Conservation (phyloP, 306 rosid genomes). For the Cucurbita maxima region DNA sequence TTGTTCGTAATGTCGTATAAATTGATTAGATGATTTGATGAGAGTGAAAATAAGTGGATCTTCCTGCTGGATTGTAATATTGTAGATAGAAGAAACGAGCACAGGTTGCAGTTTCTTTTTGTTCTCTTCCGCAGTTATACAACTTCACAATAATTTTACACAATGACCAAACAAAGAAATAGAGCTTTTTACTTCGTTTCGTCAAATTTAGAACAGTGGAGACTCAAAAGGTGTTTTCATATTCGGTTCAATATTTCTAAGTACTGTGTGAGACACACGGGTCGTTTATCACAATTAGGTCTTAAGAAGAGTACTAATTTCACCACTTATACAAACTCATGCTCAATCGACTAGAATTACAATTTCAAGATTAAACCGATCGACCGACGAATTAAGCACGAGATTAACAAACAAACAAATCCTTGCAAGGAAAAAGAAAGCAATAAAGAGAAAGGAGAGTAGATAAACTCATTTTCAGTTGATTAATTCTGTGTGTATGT, state of each 20-base stretch:
- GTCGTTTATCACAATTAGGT: background rate
- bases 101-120: too few species aligned
- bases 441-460: background rate
- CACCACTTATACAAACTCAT: background rate
- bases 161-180: too few species aligned
- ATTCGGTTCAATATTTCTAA: background rate
- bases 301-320: background rate
- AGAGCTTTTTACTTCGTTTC: too few species aligned
- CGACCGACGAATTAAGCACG: background rate
- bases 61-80: background rate
- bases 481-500: background rate
- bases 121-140: too few species aligned
- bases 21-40: background rate
- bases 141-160: too few species aligned
- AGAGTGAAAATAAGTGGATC: background rate
- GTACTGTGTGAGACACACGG: too few species aligned
- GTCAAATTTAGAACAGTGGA: too few species aligned
- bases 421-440: background rate
- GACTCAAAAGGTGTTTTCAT: background rate
- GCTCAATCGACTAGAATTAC: background rate
- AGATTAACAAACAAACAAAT: background rate
- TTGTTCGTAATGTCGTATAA: constrained; percentile 10
- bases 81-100: background rate
- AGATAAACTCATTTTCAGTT: background rate
- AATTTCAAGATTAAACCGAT: background rate